Conservation (phyloP, 139 green algal species). For the Ostreobium quekettii region DNA sequence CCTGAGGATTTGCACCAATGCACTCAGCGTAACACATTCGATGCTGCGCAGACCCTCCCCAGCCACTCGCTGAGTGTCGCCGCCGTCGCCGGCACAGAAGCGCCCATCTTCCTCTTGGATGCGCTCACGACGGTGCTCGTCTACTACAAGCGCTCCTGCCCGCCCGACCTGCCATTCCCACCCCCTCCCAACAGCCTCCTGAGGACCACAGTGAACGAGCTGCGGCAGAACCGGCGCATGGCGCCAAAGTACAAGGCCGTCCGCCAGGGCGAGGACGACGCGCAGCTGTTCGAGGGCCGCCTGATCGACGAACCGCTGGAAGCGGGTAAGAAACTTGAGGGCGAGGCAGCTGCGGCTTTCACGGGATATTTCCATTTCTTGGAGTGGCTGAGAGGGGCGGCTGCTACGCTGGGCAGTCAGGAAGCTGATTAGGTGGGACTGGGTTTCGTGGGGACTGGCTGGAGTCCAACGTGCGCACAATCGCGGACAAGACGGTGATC, state of each 20-base stretch:
- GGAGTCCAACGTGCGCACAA: no score
- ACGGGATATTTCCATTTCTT: slow-evolving; percentile 2
- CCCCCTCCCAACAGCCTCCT: slow-evolving; percentile 49
- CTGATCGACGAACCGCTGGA: slow-evolving; percentile 63
- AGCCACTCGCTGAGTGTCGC: slow-evolving; percentile 57
- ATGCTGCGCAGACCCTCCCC: not conserved
- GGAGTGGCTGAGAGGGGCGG: not conserved
- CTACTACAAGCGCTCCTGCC: slow-evolving; percentile 33
- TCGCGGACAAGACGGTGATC: no score
- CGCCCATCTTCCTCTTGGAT: slow-evolving; percentile 81
- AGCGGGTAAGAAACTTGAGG: slow-evolving; percentile 2
- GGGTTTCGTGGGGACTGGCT: no score
- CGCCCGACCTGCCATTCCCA: slow-evolving; percentile 49
- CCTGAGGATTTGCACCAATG: not conserved
- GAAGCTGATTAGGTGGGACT: no score
- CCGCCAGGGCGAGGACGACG: slow-evolving; percentile 41
- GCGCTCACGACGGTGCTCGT: slow-evolving; percentile 40
- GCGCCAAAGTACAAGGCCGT: slow-evolving; percentile 39
- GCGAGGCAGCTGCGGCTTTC: slow-evolving; percentile 6
- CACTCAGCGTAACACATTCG: no score
- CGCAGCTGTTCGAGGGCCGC: slow-evolving; percentile 45
- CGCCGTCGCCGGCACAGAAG: slow-evolving; percentile 36
- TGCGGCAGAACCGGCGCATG: slow-evolving; percentile 11
- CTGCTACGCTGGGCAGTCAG: no score
- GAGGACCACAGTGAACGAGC: slow-evolving; percentile 33